Evolutionary conservation across 2,329 filamentous ascomycete species (phyloP).

Genomic region (Ophidiomyces ophidiicola): DNA sequence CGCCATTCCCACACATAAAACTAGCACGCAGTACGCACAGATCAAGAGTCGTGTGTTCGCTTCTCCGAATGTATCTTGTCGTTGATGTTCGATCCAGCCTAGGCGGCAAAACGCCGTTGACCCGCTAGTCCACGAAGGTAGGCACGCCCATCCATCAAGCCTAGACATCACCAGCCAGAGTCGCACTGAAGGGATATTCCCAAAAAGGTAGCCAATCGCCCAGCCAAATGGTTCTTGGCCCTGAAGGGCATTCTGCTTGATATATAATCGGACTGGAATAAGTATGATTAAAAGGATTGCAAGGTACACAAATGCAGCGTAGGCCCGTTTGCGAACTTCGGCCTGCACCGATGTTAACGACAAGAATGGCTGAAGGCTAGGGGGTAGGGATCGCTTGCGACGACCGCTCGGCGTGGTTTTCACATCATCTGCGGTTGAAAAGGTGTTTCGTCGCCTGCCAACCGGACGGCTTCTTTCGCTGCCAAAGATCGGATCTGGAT

Average conservation of each 20-base stretch:
- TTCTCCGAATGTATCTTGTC: constrained; percentile 53
- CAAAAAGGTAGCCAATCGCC: constrained; percentile 81
- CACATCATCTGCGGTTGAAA: constrained; percentile 36
- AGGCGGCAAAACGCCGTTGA: constrained; percentile 33
- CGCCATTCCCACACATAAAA: constrained; percentile 59
- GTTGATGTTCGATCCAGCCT: constrained; percentile 55
- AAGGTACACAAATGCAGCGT: constrained; percentile 65
- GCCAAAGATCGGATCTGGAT: neutral
- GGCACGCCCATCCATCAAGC: constrained; percentile 61
- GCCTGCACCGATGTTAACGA: constrained; percentile 71
- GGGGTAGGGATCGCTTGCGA: constrained; percentile 52
- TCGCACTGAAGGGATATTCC: constrained; percentile 60
- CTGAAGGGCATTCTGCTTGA: constrained; percentile 54
- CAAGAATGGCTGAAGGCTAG: constrained; percentile 59
- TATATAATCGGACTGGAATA: constrained; percentile 56
- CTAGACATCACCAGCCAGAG: constrained; percentile 57
- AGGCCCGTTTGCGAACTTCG: constrained; percentile 63
- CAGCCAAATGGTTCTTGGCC: constrained; percentile 78
- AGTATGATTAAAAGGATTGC: constrained; percentile 56
- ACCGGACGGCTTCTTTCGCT: neutral
- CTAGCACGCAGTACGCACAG: constrained; percentile 57
- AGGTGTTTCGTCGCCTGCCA: constrained; percentile 35
- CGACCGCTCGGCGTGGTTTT: constrained; percentile 50
- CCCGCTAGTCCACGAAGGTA: constrained; percentile 42
- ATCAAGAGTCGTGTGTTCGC: constrained; percentile 73